These are phyloP conservation scores for Buxus sempervirens DNA, from an alignment of 164 flowering plant species.

Conservation along the genomic window DNA sequence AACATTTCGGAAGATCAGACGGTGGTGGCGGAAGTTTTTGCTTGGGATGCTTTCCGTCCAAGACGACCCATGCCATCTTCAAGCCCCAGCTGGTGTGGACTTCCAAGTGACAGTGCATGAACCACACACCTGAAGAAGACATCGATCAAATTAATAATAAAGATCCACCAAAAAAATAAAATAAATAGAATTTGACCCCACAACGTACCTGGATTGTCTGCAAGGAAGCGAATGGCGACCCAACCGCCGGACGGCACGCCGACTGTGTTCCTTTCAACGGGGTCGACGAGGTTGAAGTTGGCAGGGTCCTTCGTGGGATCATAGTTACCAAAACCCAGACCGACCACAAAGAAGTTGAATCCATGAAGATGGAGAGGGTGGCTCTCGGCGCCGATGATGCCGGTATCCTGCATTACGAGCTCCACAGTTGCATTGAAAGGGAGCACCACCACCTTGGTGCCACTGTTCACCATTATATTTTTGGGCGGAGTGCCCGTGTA, in stretches of 20 bases:
- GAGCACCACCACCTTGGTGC: conserved; percentile 50
- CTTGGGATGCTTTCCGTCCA: conserved; percentile 42
- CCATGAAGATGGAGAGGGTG: conserved; percentile 78
- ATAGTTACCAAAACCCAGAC: conserved; percentile 63
- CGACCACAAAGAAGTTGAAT: conserved; percentile 56
- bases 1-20: conserved; percentile 53
- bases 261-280: conserved; percentile 55
- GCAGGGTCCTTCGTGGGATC: conserved; percentile 44
- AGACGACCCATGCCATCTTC: conserved; percentile 56
- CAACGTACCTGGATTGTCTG: conserved; percentile 59
- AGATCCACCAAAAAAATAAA: no score
- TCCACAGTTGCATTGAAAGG: conserved; percentile 54
- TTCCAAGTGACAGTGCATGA: conserved; percentile 51
- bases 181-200: no score
- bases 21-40: conserved; percentile 59
- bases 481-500: conserved; percentile 62
- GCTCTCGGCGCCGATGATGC: conserved; percentile 59
- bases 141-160: no score
- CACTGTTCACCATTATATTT: conserved; percentile 40
- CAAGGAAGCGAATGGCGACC: conserved; percentile 56
- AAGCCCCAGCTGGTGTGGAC: conserved; percentile 47
- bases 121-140: conserved; percentile 46
- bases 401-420: conserved; percentile 57
- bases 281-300: conserved; percentile 53
- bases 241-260: conserved; percentile 67